phyloP scores from a whole-genome alignment of 768 basidiomycete species.

The Suillus subalutaceus region DNA sequence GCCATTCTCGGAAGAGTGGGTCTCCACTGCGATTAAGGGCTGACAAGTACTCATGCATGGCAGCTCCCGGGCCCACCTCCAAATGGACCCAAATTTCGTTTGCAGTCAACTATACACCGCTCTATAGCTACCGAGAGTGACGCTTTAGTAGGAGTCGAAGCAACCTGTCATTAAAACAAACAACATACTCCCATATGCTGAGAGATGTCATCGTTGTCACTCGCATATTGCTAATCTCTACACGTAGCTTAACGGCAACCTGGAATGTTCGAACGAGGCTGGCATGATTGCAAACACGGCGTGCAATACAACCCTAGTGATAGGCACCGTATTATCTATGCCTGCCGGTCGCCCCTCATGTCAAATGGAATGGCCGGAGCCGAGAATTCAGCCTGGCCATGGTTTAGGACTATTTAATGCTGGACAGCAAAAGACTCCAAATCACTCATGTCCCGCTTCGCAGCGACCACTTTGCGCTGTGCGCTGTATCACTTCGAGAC shows the following conservation, averaged over 20 bases:
- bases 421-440: background rate
- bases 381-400: background rate
- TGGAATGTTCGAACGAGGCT: background rate
- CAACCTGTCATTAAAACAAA: background rate
- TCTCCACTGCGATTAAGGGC: too few species aligned
- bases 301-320: too few species aligned
- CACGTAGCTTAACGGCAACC: background rate
- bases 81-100: background rate
- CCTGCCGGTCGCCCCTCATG: background rate
- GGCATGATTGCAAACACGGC: background rate
- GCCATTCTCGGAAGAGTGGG: too few species aligned
- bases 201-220: background rate
- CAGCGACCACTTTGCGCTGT: background rate
- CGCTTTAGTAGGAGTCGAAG: background rate
- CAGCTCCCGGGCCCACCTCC: too few species aligned
- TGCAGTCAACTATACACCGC: background rate
- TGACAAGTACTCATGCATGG: too few species aligned
- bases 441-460: background rate
- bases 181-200: background rate
- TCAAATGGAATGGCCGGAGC: background rate
- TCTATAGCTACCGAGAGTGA: too few species aligned
- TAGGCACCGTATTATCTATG: background rate
- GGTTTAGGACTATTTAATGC: background rate
- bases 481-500: constrained; percentile 24
- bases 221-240: background rate